Evolutionary conservation across 2,329 filamentous ascomycete genomes (phyloP).

Genomic region (Drechslera avenae): DNA sequence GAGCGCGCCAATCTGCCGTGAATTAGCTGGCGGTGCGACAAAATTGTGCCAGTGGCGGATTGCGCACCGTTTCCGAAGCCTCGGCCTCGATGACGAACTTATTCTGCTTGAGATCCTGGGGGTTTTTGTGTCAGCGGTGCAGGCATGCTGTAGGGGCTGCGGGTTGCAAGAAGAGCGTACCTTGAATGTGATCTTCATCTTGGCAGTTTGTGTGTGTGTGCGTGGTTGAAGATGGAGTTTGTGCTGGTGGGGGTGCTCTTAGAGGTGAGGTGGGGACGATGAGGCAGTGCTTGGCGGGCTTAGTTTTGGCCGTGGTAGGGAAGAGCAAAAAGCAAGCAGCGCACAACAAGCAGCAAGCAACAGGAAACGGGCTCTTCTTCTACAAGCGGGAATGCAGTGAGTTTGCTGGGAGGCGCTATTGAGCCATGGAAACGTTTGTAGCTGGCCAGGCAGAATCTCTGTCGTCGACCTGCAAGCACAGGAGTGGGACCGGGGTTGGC

Average conservation of each 20-base stretch:
- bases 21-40: constrained; percentile 21
- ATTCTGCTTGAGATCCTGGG: constrained; percentile 94
- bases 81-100: constrained; percentile 97
- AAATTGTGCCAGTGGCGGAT: constrained; percentile 18
- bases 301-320: neutral
- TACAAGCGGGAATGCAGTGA: neutral
- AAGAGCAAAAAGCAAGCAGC: constrained; percentile 6
- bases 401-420: constrained; percentile 32
- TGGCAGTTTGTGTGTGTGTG: constrained; percentile 31
- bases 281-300: constrained; percentile 13
- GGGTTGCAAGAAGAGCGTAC: constrained; percentile 47
- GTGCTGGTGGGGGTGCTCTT: constrained; percentile 33
- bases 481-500: constrained; percentile 2
- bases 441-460: constrained; percentile 7
- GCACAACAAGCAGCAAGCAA: constrained; percentile 4
- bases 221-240: constrained; percentile 26
- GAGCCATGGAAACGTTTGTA: constrained; percentile 1
- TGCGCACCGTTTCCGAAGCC: constrained; percentile 80
- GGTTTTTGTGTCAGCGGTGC: constrained; percentile 30
- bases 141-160: constrained; percentile 1
- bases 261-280: constrained; percentile 20
- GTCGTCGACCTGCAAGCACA: constrained; percentile 1
- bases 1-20: constrained; percentile 75
- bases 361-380: neutral
- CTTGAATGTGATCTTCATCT: constrained; percentile 76